Evolutionary conservation across 2,329 filamentous ascomycete genomes (phyloP), one percentile per base, ranked within the genome.

Genomic region (Waltergamsia citrina): DNA sequence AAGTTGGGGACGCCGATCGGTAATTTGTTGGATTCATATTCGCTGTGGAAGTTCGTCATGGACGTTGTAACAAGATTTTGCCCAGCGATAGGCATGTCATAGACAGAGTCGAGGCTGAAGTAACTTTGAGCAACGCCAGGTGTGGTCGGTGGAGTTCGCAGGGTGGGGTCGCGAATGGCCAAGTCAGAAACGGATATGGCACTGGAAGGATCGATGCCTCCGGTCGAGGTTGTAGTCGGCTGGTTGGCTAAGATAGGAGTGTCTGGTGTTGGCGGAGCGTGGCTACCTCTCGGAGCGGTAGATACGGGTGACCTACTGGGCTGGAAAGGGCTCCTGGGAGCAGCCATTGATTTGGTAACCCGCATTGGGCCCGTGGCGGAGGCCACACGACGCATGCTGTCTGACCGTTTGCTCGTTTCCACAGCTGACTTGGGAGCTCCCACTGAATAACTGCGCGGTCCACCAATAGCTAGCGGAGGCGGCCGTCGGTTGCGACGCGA

Each of bases 81-180:
- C 26, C 74, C 70, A 1, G 59, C 46, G 4, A 62, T 50, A 6
- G 57, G 45, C 38, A 58, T 45, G 44, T 61, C 56, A 33, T 54
- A 58, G 9, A 54, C 46, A 8, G 60, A 59, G 37, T 62, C 58
- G n/a, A 58, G 46, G 32, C 54, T 53, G 33, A 59, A 58, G 28
- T 64, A 52, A 34, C 56, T 55, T 20, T 59, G 52, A 40, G 66
- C 50, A 23, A 71, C 45, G 12, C 67, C 67, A 0, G 70, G 70
- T 2, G 70, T 74, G 5, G 60, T 64, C 3, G 70, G 70, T 11
- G 70, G 70, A 6, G 70, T 73, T 43, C 67, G 67, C 32, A 72
- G 52, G 14, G 63, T 63, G 15, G 60, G 53, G 40, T 70, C 63
- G 16, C 49, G 62, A 23, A 53, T 30, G n/a, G 42, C 40, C 33